Evolutionary conservation across 352 stramenopile species (phyloP), one percentile per base, ranked within the genome.

Genomic region (Phytopythium mirpurense): DNA sequence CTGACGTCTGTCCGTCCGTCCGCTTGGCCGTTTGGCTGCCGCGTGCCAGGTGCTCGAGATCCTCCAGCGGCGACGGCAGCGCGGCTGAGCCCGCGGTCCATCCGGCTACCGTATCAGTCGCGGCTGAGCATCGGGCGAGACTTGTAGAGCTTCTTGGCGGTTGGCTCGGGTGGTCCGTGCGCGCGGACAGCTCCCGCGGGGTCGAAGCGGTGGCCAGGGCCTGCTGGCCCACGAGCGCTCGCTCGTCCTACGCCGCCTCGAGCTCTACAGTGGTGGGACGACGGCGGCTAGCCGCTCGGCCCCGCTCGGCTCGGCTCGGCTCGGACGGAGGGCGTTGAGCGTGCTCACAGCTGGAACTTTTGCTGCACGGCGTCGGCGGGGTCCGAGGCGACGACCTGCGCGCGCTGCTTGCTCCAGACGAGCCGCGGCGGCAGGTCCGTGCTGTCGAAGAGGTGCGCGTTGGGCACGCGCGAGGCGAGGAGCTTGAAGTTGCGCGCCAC

Each of bases 321-420:
- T n/a, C n/a, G n/a, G n/a, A n/a, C n/a, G n/a, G n/a, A n/a, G n/a
- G n/a, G n/a, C n/a, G n/a, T n/a, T n/a, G n/a, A n/a, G n/a, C n/a
- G n/a, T n/a, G 43, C 26, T 52, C 71, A 61, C 16, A 91, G 64
- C 35, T 72, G 67, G 53, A 83, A 91, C 54, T 88, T 88, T 45
- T 70, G 72, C 53, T 91, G 80, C 19, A 91, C 61, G 29, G 65
- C 56, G 56, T 91, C 76, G 32, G 62, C 54, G 23, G 73, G 57
- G 54, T 88, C 63, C 10, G 67, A 60, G 0, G 61, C 65, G 11
- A 81, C 65, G 18, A 88, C 56, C 43, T 76, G 52, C 24, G 69
- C 65, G 1, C 63, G 66, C 52, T 91, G 81, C 31, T 92, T 89
- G 57, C 76, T 88, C 81, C 81, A 92, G 16, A 92, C 76, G 11